These are phyloP conservation scores for Candida germanica DNA, from an alignment of 805 yeast genomes.

Conservation along the genomic window DNA sequence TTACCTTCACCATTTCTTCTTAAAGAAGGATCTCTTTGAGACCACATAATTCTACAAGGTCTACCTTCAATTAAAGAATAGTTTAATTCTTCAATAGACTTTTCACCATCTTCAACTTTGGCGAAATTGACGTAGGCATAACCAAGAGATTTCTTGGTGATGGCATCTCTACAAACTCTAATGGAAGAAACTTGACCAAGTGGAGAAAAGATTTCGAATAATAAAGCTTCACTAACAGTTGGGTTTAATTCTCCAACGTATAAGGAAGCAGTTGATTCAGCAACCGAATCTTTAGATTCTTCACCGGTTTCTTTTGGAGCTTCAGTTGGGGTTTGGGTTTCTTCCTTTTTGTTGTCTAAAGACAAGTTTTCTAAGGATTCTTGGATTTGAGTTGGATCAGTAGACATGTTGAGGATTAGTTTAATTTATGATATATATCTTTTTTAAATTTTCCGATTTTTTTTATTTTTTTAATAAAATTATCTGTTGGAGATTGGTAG, in stretches of 20 bases:
- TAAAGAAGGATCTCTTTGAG: slow-evolving; percentile 95
- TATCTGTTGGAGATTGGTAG: not conserved
- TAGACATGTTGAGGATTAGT: slow-evolving; percentile 14
- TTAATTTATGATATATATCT: slow-evolving; percentile 11
- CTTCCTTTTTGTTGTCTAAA: slow-evolving; percentile 33
- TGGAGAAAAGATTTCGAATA: slow-evolving; percentile 91
- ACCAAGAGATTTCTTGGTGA: slow-evolving; percentile 94
- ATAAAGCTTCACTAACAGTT: slow-evolving; percentile 86
- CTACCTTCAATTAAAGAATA: slow-evolving; percentile 90
- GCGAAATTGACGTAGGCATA: slow-evolving; percentile 98
- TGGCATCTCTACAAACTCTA: slow-evolving; percentile 98
- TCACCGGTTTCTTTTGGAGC: slow-evolving; percentile 15
- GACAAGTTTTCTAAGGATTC: slow-evolving; percentile 48
- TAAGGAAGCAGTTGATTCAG: slow-evolving; percentile 74
- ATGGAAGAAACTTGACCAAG: slow-evolving; percentile 94
- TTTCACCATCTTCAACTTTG: slow-evolving; percentile 84
- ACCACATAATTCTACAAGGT: slow-evolving; percentile 99
- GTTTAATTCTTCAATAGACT: slow-evolving; percentile 93
- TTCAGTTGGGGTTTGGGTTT: slow-evolving; percentile 19
- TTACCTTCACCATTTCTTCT: slow-evolving; percentile 96
- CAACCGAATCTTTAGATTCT: slow-evolving; percentile 34
- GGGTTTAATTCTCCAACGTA: slow-evolving; percentile 98
- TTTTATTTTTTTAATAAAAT: slow-evolving; percentile 7
- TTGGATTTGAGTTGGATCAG: slow-evolving; percentile 45
- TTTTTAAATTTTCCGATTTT: slow-evolving; percentile 11